These are phyloP conservation scores for Colletotrichum eremochloae DNA, from an alignment of 2,329 filamentous ascomycete species.

Conservation along the genomic window DNA sequence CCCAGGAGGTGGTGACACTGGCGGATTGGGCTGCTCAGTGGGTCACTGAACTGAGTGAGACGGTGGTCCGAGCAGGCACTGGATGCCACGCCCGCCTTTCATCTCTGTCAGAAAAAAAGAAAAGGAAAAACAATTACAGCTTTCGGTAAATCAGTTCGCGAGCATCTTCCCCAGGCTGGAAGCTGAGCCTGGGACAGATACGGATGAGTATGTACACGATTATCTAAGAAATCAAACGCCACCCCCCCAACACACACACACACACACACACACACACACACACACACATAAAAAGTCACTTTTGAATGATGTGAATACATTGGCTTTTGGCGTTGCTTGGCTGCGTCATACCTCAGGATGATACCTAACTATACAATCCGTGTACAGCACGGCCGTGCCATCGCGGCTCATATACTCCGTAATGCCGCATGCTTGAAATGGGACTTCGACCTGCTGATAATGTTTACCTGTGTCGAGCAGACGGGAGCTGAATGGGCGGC, in stretches of 20 bases:
- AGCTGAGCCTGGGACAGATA: not conserved
- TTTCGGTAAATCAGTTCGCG: not conserved
- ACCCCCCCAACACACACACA: too few species aligned
- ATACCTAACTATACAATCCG: not conserved
- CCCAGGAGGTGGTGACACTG: constrained; percentile 18
- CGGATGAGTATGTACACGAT: constrained; percentile 3
- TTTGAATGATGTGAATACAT: not conserved
- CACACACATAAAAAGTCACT: constrained; percentile 1
- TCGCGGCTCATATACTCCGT: too few species aligned
- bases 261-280: too few species aligned
- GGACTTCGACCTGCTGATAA: constrained; percentile 17
- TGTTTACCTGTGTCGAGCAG: constrained; percentile 9
- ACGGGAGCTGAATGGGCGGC: not conserved
- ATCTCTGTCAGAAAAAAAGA: not conserved
- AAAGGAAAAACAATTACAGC: not conserved
- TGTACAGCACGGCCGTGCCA: not conserved
- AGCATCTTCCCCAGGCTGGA: constrained; percentile 3
- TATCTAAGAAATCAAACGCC: constrained; percentile 19
- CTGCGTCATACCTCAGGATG: not conserved
- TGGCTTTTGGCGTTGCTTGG: constrained; percentile 3
- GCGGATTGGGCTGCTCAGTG: not conserved
- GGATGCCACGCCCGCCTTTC: not conserved
- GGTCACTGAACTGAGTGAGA: constrained; percentile 1
- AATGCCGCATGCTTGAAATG: not conserved
- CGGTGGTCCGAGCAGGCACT: not conserved